These are phyloP conservation scores for Ophiostoma himal-ulmi DNA, from an alignment of 2,329 filamentous ascomycete species.

Conservation along the genomic window DNA sequence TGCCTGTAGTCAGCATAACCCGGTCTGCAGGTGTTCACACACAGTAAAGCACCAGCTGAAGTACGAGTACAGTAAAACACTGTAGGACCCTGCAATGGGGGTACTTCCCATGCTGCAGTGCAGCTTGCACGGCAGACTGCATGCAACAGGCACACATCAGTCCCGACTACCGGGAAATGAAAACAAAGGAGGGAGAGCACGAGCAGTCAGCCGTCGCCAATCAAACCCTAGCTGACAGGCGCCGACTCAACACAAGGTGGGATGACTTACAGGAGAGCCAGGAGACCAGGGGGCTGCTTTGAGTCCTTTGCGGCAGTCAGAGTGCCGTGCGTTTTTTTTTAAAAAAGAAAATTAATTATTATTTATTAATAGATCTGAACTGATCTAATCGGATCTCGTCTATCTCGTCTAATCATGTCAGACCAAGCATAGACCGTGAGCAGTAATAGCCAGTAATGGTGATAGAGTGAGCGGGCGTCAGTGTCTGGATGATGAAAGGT, in stretches of 20 bases:
- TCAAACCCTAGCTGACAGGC: not conserved
- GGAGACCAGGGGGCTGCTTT: not conserved
- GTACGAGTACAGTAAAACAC: not conserved
- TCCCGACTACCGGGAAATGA: not conserved
- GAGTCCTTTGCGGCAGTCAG: not conserved
- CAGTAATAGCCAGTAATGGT: not conserved
- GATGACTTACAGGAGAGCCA: not conserved
- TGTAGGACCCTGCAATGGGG: not conserved
- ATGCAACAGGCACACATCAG: not conserved
- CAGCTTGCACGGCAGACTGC: not conserved
- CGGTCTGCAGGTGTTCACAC: not conserved
- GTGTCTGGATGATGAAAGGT: not conserved
- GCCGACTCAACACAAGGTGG: not conserved
- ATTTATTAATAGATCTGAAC: not conserved
- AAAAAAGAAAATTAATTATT: not conserved
- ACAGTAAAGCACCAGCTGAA: not conserved
- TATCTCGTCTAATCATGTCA: not conserved
- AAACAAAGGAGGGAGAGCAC: not conserved
- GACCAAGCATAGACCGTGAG: not conserved
- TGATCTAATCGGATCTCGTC: not conserved
- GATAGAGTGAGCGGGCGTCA: not conserved
- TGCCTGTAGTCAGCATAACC: not conserved
- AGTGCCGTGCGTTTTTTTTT: not conserved
- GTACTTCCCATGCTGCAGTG: not conserved
- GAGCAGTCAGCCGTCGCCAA: not conserved